Evolutionary conservation across 306 rosid genomes (phyloP), one percentile per base, ranked within the genome.

Genomic region (Canavalia ensiformis): DNA sequence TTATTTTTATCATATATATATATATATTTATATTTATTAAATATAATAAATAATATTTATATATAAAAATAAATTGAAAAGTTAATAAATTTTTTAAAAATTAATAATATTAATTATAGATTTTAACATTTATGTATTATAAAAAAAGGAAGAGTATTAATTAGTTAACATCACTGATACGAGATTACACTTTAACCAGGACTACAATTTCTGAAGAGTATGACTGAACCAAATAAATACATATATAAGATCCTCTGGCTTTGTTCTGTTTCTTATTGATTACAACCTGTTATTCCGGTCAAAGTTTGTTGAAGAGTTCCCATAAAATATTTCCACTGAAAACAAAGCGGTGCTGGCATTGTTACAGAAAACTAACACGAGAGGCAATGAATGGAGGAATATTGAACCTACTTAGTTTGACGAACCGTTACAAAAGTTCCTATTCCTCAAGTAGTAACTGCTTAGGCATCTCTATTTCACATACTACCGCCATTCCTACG

Each of bases 251-350:
- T 10, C 13, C 30, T 41, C 42, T 39, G 55, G 59, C 46, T 52
- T 72, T 58, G 68, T 46, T 34, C 57, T 80, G 18, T 59, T 46
- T 42, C 9, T 0, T 47, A n/a, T 34, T 1, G 37, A 70, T 79
- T 30, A 39, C 57, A 75, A 76, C 64, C 54, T 41, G 75, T 62
- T 41, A 58, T 79, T 72, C 51, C 18, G 67, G 88, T 84, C 92
- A 84, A 89, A 65, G 51, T 74, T 81, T 84, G 74, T 86, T 10
- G 54, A 65, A 62, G 84, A 66, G 79, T 80, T 87, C 86, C 89
- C 85, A 78, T 55, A 42, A 78, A 84, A 62, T 67, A 78, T 83
- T 75, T 74, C 30, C 3, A 54, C 52, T 75, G 65, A 83, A 58
- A 84, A 63, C 82, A n/a, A 57, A 7, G 56, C 81, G 10, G 57